Conservation (phyloP, 805 yeast species). For the Saccharomycopsis synnaedendra region DNA sequence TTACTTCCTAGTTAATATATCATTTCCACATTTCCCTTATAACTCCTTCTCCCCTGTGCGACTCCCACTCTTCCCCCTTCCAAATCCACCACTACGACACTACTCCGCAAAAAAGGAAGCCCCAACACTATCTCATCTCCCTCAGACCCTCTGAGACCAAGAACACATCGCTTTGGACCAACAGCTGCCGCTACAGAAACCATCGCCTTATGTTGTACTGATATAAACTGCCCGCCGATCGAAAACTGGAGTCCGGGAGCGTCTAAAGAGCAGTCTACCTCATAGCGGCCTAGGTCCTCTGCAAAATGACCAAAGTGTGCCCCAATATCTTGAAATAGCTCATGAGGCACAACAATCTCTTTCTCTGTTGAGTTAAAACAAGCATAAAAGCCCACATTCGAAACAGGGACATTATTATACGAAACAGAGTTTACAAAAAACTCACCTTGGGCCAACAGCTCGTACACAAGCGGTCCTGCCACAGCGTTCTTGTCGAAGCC, state of each 20-base stretch:
- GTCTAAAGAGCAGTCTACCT: not conserved
- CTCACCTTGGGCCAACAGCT: not conserved
- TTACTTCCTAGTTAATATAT: no score
- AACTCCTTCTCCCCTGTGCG: constrained; percentile 18
- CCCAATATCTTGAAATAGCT: not conserved
- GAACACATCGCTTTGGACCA: not conserved
- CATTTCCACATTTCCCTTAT: no score
- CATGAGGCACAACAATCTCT: not conserved
- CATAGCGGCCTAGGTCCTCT: not conserved
- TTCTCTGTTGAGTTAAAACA: not conserved
- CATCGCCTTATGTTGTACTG: not conserved
- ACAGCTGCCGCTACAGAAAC: not conserved
- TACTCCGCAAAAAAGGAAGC: constrained; percentile 22
- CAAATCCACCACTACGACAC: constrained; percentile 31
- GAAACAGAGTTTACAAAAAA: not conserved
- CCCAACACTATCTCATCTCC: constrained; percentile 22
- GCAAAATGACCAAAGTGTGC: not conserved
- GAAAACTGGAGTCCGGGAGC: not conserved
- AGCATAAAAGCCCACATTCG: not conserved
- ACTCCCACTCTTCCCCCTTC: constrained; percentile 27
- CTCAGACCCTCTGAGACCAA: not conserved
- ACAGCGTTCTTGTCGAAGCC: constrained; percentile 1
- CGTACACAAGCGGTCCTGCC: not conserved
- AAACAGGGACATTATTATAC: not conserved
- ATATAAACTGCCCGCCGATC: not conserved